Evolutionary conservation across 108 stramenopile genomes (phyloP).

Genomic region (Conticribra weissflogii): DNA sequence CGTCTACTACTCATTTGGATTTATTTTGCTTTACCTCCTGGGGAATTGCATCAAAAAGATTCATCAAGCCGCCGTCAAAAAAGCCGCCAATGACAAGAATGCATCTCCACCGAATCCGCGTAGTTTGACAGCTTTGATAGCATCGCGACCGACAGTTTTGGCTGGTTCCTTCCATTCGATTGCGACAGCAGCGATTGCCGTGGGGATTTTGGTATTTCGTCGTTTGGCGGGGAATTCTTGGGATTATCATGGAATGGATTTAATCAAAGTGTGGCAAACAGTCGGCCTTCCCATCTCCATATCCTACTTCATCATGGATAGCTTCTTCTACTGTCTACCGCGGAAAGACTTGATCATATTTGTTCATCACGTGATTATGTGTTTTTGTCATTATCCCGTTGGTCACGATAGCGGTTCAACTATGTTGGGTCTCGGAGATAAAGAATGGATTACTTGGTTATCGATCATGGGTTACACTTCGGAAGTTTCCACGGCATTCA

Average conservation of each 20-base stretch:
- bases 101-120: conserved; percentile 32
- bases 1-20: conserved; percentile 15
- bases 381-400: conserved; percentile 49
- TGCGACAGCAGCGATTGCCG: conserved; percentile 34
- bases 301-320: conserved; percentile 41
- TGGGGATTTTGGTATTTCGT: conserved; percentile 25
- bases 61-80: conserved; percentile 18
- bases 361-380: conserved; percentile 48
- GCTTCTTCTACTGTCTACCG: conserved; percentile 46
- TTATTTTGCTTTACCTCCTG: conserved; percentile 20
- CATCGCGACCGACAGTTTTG: conserved; percentile 47
- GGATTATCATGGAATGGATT: conserved; percentile 20
- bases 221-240: conserved; percentile 11
- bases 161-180: conserved; percentile 41
- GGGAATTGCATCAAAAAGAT: conserved; percentile 19
- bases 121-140: conserved; percentile 32
- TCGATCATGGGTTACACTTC: conserved; percentile 48
- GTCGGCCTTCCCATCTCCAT: conserved; percentile 45
- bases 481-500: conserved; percentile 45
- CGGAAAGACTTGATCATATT: conserved; percentile 38
- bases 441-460: conserved; percentile 39
- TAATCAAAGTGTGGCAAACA: conserved; percentile 42
- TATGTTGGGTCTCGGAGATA: conserved; percentile 29
- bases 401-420: conserved; percentile 22
- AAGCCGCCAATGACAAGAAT: conserved; percentile 7